Base-by-base conservation (phyloP, 2,329 filamentous ascomycete species). In the Magnaporthiopsis incrustans region DNA sequence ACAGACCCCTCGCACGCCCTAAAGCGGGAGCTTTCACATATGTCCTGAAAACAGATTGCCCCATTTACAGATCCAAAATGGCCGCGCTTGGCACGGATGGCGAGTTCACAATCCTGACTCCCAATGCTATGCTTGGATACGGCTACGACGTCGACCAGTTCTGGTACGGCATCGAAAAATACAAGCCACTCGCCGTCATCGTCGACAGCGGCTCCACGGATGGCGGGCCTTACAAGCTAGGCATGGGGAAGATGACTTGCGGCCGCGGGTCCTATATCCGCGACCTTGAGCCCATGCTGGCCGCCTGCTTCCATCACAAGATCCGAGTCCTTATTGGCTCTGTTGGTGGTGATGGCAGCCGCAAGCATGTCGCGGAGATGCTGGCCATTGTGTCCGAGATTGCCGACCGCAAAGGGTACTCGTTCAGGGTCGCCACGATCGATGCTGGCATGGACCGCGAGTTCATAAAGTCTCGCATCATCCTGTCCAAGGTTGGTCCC, bases 261-360 rank as follows among this genome's bases (percentile, higher is more conserved):
- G 75, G 76, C 0, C 71, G 76, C 6, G 70, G 71, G 0, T 70
- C 77, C 0, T 83, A 83, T 62, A 64, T 71, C 0, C 72, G 76
- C 12, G 81, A 83, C 65, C 70, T 82, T 1, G 67, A 63, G 56
- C 72, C 71, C n/a, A 65, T 78, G 3, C 66, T 79, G 1, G 66
- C 67, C 64, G 69, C 74, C 2, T 70, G 69, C 3, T 66, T 70
- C 53, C 62, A 71, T 3, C 71, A 71, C 61, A 69, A 69, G 10
- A 71, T 76, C 3, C 73, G 73, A 53, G 44, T 53, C 6, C 44
- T 53, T 6, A 53, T 53, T 10, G 4, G 44, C 2, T 79, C 77
- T 2, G 77, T 71, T 1, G 78, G 78, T 2, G 78, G 78, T 1
- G 77, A 78, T 68, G 76, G 77, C 3, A 74, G 70, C 33, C 73